phyloP scores from a whole-genome alignment of 1,139 yeast genomes.

The Suhomyces ambrosiae region DNA sequence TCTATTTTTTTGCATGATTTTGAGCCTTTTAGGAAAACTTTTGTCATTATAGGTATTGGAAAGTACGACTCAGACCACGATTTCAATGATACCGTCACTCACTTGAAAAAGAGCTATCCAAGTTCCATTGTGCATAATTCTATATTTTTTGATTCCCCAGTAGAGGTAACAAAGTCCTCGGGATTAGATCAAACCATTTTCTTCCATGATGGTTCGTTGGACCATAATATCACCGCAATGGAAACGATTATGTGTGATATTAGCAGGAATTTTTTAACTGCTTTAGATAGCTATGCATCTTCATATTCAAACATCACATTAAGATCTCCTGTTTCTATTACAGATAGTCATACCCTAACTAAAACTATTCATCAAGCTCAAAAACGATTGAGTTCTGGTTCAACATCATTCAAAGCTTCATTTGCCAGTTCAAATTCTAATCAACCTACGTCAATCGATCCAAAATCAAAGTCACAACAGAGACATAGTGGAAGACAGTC shows the following conservation, averaged over 20 bases:
- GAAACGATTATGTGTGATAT: conserved; percentile 78
- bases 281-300: conserved; percentile 68
- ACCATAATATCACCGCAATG: conserved; percentile 41
- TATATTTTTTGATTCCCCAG: conserved; percentile 60
- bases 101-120: conserved; percentile 45
- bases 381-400: conserved; percentile 42
- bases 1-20: conserved; percentile 74
- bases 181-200: conserved; percentile 27
- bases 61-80: conserved; percentile 37
- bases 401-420: conserved; percentile 39
- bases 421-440: conserved; percentile 19
- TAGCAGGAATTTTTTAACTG: conserved; percentile 60
- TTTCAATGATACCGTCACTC: conserved; percentile 29
- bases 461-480: conserved; percentile 35
- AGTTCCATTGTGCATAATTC: conserved; percentile 64
- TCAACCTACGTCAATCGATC: conserved; percentile 19
- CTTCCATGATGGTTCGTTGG: conserved; percentile 25
- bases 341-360: conserved; percentile 50
- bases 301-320: conserved; percentile 71
- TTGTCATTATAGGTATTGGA: conserved; percentile 67
- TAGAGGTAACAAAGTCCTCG: conserved; percentile 17
- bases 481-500: conserved; percentile 65
- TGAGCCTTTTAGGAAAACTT: conserved; percentile 82
- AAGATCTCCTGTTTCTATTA: conserved; percentile 70
- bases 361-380: conserved; percentile 58